Percentiles rank a stretch among this genome's conserved stretches.
Evolutionary conservation across 768 basidiomycete species (phyloP).

Genomic region (Agrocybe pediades): DNA sequence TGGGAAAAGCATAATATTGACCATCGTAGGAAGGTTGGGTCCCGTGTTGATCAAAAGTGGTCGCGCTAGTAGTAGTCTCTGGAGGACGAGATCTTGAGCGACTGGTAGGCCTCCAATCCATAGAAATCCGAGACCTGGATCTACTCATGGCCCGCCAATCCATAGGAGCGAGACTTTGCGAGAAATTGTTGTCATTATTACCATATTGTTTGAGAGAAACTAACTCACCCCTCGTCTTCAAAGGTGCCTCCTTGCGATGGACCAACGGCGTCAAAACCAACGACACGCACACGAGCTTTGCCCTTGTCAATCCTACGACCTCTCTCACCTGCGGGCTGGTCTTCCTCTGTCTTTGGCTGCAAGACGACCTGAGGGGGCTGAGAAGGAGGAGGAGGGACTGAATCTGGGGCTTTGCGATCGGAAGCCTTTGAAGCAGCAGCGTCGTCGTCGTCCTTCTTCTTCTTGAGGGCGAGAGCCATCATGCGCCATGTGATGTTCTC

Average conservation of each 20-base stretch:
- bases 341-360: neutral
- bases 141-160: slow-evolving; percentile 93
- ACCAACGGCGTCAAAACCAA: slow-evolving; percentile 73
- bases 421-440: slow-evolving; percentile 20
- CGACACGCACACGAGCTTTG: slow-evolving; percentile 73
- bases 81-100: slow-evolving; percentile 80
- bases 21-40: slow-evolving; percentile 38
- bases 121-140: slow-evolving; percentile 85
- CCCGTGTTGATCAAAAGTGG: slow-evolving; percentile 49
- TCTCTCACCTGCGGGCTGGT: slow-evolving; percentile 47
- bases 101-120: slow-evolving; percentile 87
- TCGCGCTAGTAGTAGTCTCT: slow-evolving; percentile 48
- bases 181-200: slow-evolving; percentile 18
- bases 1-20: slow-evolving; percentile 46
- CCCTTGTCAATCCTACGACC: slow-evolving; percentile 82
- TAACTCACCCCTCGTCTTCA: slow-evolving; percentile 75
- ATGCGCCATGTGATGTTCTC: slow-evolving; percentile 98
- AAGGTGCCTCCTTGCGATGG: slow-evolving; percentile 57
- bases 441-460: slow-evolving; percentile 78
- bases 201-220: slow-evolving; percentile 8
- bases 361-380: slow-evolving; percentile 6
- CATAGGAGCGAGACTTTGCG: slow-evolving; percentile 66
- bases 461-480: slow-evolving; percentile 95
- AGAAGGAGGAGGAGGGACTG: slow-evolving; percentile 11
- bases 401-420: slow-evolving; percentile 11